Evolutionary conservation across 176 grass and related monocot species (phyloP).

Genomic region (Hsuehochloa calcarea): DNA sequence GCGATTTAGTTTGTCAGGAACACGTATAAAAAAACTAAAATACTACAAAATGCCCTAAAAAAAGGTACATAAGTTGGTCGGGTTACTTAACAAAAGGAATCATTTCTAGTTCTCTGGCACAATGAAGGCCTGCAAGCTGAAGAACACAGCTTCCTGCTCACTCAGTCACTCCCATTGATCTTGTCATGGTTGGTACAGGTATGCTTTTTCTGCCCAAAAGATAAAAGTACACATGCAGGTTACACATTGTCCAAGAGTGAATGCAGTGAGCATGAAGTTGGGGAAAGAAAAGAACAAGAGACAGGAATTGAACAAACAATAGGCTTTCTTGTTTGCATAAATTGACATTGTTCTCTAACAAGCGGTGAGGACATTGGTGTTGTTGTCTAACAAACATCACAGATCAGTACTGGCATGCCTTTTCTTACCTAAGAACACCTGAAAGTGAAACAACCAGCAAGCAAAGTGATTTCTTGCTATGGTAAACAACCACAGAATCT

Average conservation of each 20-base stretch:
- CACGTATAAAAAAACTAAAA: background rate
- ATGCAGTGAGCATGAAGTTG: background rate
- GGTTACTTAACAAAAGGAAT: background rate
- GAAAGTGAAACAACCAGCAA: slow-evolving; percentile 40
- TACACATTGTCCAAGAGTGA: slow-evolving; percentile 20
- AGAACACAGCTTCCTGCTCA: background rate
- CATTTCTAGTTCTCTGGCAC: background rate
- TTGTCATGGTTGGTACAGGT: background rate
- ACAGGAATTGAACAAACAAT: background rate
- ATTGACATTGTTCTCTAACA: slow-evolving; percentile 1
- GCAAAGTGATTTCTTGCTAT: slow-evolving; percentile 33
- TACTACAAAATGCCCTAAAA: background rate
- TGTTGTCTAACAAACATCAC: slow-evolving; percentile 8
- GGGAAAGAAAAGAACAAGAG: slow-evolving; percentile 20
- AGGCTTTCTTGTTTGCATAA: slow-evolving; percentile 31
- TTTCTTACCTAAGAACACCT: slow-evolving; percentile 59
- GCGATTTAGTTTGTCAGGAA: background rate
- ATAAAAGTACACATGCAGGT: slow-evolving; percentile 9
- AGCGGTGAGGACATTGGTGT: background rate
- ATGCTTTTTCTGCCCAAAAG: slow-evolving; percentile 23
- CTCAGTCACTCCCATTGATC: background rate
- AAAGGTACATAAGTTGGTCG: background rate
- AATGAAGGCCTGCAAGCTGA: background rate
- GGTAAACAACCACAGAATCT: slow-evolving; percentile 23
- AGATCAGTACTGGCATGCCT: background rate